These are phyloP conservation scores for Leccinum disarticulatum DNA, from an alignment of 768 basidiomycete genomes.

Conservation along the genomic window DNA sequence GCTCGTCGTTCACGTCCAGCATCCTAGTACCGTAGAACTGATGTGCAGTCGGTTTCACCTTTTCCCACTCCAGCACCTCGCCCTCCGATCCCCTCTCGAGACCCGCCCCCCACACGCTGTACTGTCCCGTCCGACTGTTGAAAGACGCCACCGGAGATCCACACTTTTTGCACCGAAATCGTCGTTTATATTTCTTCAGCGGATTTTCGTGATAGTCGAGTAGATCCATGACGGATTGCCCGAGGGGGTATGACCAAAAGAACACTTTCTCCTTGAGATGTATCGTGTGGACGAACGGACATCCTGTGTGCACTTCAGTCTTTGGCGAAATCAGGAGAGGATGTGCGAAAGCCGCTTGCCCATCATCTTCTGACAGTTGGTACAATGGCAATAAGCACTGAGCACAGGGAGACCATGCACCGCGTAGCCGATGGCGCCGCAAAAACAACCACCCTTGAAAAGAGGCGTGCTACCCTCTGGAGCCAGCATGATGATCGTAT, in stretches of 20 bases:
- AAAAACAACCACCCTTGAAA: constrained; percentile 58
- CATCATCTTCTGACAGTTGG: constrained; percentile 60
- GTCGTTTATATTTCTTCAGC: constrained; percentile 56
- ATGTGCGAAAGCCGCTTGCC: constrained; percentile 36
- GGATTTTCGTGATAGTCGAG: constrained; percentile 51
- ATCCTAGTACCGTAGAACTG: constrained; percentile 66
- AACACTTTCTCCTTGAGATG: constrained; percentile 55
- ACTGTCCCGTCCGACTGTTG: constrained; percentile 47
- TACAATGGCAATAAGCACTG: constrained; percentile 70
- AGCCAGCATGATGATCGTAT: constrained; percentile 7
- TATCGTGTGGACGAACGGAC: constrained; percentile 61
- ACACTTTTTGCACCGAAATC: constrained; percentile 62
- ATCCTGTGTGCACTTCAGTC: constrained; percentile 21
- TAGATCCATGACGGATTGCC: constrained; percentile 31
- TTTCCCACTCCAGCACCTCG: constrained; percentile 51
- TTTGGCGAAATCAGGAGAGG: not conserved
- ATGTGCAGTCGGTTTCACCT: constrained; percentile 57
- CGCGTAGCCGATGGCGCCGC: constrained; percentile 49
- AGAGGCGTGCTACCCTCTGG: constrained; percentile 17
- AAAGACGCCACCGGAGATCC: constrained; percentile 53
- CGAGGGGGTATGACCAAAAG: constrained; percentile 41
- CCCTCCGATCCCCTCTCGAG: constrained; percentile 54
- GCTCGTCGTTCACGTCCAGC: constrained; percentile 52
- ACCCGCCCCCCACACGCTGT: constrained; percentile 60
- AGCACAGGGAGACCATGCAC: constrained; percentile 49